These are phyloP conservation scores for Elaeis oleifera DNA, from an alignment of 202 grass and related monocot genomes.

Conservation along the genomic window DNA sequence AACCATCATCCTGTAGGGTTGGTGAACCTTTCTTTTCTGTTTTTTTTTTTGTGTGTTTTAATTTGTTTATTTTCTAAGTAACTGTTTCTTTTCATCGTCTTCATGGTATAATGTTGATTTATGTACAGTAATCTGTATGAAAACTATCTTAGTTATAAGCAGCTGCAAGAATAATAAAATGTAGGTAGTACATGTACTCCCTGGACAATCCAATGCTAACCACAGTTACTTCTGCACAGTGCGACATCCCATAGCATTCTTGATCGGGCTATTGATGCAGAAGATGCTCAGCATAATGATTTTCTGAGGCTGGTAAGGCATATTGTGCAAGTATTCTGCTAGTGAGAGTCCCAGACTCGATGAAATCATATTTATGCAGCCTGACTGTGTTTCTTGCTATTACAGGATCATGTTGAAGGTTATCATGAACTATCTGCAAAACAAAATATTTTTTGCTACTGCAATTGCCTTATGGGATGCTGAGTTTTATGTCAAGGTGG, in stretches of 20 bases:
- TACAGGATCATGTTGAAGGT: constrained; percentile 93
- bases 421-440: constrained; percentile 94
- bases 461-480: constrained; percentile 89
- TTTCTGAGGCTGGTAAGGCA: constrained; percentile 89
- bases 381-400: constrained; percentile 3
- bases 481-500: constrained; percentile 98
- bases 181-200: too few species aligned
- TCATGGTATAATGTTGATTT: too few species aligned
- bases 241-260: constrained; percentile 77
- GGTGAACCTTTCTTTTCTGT: too few species aligned
- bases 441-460: constrained; percentile 94
- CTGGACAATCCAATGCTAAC: not conserved
- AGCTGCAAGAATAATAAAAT: too few species aligned
- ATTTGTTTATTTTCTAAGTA: too few species aligned
- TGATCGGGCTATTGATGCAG: constrained; percentile 73
- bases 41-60: too few species aligned
- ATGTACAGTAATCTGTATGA: too few species aligned
- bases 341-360: not conserved
- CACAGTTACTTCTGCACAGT: constrained; percentile 40
- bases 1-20: too few species aligned
- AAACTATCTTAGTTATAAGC: too few species aligned
- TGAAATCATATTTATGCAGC: not conserved
- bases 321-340: constrained; percentile 3
- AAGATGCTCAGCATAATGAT: constrained; percentile 76
- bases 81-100: too few species aligned